Percentiles rank a stretch among this genome's conserved stretches.
These are phyloP conservation scores for Eucalyptus tenuipes DNA, from an alignment of 345 rosid genomes.

Conservation along the genomic window DNA sequence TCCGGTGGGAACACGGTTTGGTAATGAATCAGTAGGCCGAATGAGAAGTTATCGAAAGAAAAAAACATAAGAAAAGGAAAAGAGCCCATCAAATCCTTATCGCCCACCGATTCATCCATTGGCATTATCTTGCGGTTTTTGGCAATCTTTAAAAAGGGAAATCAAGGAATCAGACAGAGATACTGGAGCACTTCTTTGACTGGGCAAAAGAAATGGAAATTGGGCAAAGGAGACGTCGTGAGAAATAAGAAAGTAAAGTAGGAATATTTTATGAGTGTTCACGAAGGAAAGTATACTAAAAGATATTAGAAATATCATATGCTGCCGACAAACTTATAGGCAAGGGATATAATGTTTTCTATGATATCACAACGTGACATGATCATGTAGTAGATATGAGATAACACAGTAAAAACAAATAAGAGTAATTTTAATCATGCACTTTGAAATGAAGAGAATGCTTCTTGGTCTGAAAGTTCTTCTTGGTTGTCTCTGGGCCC, in stretches of 20 bases:
- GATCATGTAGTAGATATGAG: not conserved
- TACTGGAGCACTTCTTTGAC: not conserved
- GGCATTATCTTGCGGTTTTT: not conserved
- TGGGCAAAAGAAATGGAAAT: not conserved
- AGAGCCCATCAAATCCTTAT: not conserved
- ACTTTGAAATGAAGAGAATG: no score
- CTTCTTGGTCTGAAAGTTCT: no score
- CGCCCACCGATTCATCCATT: not conserved
- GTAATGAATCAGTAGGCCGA: no score
- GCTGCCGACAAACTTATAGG: not conserved
- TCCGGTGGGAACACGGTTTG: no score
- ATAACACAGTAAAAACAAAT: no score
- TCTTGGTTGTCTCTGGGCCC: no score
- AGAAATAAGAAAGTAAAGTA: no score
- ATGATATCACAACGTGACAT: not conserved
- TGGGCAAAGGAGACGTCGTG: no score
- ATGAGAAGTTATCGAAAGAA: no score
- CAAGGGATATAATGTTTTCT: not conserved
- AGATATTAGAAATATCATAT: no score
- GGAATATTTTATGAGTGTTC: not conserved
- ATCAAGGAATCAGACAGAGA: not conserved
- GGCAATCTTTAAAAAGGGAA: accelerated
- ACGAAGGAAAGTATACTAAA: accelerated
- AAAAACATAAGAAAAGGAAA: no score
- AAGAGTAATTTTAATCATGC: no score